Evolutionary conservation across 2,329 filamentous ascomycete species (phyloP).

Genomic region (Helminthosporium solani): DNA sequence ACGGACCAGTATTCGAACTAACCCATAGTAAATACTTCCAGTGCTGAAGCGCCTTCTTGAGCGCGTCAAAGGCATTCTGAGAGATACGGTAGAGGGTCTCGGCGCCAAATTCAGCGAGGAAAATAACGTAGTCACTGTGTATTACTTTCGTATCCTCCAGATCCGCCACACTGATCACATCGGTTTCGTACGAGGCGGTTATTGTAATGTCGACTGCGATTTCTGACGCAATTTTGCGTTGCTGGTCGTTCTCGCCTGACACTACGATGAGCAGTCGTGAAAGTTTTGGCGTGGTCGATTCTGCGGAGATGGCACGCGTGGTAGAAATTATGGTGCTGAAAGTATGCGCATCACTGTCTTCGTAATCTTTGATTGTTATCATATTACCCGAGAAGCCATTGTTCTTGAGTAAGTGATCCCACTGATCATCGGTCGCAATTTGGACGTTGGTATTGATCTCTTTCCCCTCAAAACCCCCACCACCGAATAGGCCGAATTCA

Average conservation of each 20-base stretch:
- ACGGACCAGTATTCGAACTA: neutral
- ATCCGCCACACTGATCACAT: neutral
- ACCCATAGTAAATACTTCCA: constrained; percentile 9
- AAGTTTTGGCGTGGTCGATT: neutral
- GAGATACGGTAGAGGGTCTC: neutral
- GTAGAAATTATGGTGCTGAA: constrained; percentile 5
- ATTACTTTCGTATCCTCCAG: neutral
- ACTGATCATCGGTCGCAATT: too few relatives aligned
- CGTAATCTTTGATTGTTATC: constrained; percentile 6
- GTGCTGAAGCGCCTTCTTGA: constrained; percentile 1
- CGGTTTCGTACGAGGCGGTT: neutral
- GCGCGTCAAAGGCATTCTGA: neutral
- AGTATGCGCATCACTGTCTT: neutral
- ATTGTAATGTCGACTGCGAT: too few relatives aligned
- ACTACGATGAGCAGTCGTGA: neutral
- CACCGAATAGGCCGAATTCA: constrained; percentile 12
- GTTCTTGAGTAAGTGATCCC: constrained; percentile 34
- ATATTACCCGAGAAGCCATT: constrained; percentile 35
- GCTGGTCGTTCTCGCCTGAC: neutral
- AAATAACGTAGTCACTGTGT: neutral
- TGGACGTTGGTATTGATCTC: too few relatives aligned
- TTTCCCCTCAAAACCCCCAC: too few relatives aligned
- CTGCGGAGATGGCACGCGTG: neutral
- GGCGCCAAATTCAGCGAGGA: neutral
- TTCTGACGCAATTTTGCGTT: neutral